A percentile compares a stretch with the other conserved stretches of the same genome.
These are phyloP conservation scores for Neoboletus magnificus DNA, from an alignment of 768 basidiomycete genomes.

Conservation along the genomic window DNA sequence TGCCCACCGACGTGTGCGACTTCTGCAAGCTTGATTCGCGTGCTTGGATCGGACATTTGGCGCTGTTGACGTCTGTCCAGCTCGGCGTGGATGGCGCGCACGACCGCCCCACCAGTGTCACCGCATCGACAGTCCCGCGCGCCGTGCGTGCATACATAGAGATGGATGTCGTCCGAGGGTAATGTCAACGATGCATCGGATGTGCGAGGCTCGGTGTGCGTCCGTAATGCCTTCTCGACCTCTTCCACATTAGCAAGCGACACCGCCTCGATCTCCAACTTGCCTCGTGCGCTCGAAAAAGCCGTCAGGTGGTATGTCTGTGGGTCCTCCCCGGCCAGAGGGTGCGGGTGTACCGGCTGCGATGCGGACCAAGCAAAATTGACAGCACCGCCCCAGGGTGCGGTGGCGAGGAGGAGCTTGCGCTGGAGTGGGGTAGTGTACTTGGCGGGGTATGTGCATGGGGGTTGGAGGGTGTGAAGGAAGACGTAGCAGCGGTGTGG, in stretches of 20 bases:
- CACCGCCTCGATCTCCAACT: slow-evolving; percentile 48
- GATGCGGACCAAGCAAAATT: slow-evolving; percentile 57
- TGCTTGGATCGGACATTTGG: slow-evolving; percentile 26
- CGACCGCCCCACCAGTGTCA: slow-evolving; percentile 57
- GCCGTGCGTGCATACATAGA: slow-evolving; percentile 80
- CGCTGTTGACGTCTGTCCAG: slow-evolving; percentile 37
- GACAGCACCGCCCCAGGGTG: slow-evolving; percentile 51
- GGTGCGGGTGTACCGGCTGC: slow-evolving; percentile 13
- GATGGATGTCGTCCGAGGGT: slow-evolving; percentile 30
- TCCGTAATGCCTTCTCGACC: slow-evolving; percentile 34
- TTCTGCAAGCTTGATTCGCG: slow-evolving; percentile 51
- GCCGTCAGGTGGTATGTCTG: slow-evolving; percentile 43
- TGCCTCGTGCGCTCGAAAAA: slow-evolving; percentile 47
- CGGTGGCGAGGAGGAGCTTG: slow-evolving; percentile 42
- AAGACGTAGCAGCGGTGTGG: slow-evolving; percentile 54
- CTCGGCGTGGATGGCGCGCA: slow-evolving; percentile 51
- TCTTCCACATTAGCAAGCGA: slow-evolving; percentile 49
- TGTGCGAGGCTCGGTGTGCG: slow-evolving; percentile 33
- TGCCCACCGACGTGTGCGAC: slow-evolving; percentile 84
- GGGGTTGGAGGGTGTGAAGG: slow-evolving; percentile 49
- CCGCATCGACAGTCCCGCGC: slow-evolving; percentile 79
- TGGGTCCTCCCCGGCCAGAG: slow-evolving; percentile 5
- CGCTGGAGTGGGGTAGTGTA: slow-evolving; percentile 49
- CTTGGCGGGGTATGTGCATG: slow-evolving; percentile 46
- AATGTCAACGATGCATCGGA: slow-evolving; percentile 4